phyloP scores from a whole-genome alignment of 2,329 filamentous ascomycete genomes.

The Macrophomina tecta region DNA sequence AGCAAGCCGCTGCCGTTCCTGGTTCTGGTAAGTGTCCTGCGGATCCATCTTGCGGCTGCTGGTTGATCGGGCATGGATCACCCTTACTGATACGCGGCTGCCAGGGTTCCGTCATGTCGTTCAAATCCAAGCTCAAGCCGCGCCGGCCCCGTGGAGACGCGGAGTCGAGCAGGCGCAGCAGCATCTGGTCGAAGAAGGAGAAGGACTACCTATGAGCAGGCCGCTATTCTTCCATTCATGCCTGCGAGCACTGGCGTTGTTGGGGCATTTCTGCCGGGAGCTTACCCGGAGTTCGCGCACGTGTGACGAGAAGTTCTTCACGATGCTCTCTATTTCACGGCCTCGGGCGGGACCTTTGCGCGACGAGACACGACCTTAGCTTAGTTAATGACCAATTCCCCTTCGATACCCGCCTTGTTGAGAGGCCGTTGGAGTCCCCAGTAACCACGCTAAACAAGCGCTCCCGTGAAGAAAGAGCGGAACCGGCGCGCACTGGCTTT shows the following conservation, averaged over 20 bases:
- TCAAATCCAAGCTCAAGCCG: slow-evolving; percentile 18
- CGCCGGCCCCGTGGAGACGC: slow-evolving; percentile 9
- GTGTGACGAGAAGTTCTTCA: background rate
- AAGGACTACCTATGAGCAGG: background rate
- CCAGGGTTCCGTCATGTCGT: slow-evolving; percentile 10
- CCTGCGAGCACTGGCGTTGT: background rate
- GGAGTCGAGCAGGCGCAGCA: background rate
- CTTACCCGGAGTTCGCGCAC: background rate
- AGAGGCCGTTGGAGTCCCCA: background rate
- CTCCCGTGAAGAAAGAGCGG: slow-evolving; percentile 4
- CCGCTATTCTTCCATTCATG: background rate
- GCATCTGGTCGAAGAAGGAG: background rate
- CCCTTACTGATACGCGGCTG: background rate
- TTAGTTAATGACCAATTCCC: slow-evolving; percentile 1
- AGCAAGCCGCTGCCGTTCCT: slow-evolving; percentile 11
- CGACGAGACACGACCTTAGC: slow-evolving; percentile 19
- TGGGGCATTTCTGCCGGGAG: slow-evolving; percentile 5
- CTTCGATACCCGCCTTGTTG: background rate
- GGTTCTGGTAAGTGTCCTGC: slow-evolving; percentile 11
- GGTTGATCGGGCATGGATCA: slow-evolving; percentile 4
- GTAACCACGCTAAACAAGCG: background rate
- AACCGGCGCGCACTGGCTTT: background rate
- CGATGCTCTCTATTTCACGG: slow-evolving; percentile 18
- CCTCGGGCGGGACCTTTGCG: slow-evolving; percentile 8
- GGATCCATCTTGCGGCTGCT: background rate